These are phyloP conservation scores for Moesziomyces globuligerus DNA, from an alignment of 1,284 basidiomycete genomes.

Conservation along the genomic window DNA sequence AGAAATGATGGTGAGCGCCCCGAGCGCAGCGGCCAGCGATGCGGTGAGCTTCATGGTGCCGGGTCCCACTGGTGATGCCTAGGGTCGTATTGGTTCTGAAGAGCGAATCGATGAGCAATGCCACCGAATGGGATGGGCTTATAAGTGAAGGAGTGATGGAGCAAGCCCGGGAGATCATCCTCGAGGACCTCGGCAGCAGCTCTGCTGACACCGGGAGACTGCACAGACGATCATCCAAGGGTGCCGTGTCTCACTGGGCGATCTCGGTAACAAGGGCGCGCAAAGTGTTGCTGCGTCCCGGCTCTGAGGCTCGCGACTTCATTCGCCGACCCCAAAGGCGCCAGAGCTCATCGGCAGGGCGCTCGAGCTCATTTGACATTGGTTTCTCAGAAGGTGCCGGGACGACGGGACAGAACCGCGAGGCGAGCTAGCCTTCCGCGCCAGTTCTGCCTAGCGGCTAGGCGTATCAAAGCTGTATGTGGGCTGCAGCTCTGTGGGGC, in stretches of 20 bases:
- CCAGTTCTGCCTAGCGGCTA: too few species aligned
- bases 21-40: slow-evolving; percentile 8
- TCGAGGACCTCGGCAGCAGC: not conserved
- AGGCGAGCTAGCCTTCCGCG: too few species aligned
- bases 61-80: not conserved
- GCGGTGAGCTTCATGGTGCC: slow-evolving; percentile 15
- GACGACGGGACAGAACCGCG: too few species aligned
- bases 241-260: not conserved
- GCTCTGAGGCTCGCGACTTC: too few species aligned
- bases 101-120: too few species aligned
- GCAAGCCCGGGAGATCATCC: not conserved
- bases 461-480: slow-evolving; percentile 4
- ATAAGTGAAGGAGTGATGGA: not conserved
- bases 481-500: slow-evolving; percentile 8
- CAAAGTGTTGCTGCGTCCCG: too few species aligned
- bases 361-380: too few species aligned
- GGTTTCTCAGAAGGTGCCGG: too few species aligned
- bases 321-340: too few species aligned
- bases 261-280: too few species aligned
- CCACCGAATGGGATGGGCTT: not conserved
- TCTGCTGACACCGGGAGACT: not conserved
- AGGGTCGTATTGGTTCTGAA: too few species aligned
- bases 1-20: slow-evolving; percentile 24
- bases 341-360: too few species aligned
- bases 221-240: not conserved